A percentile compares a stretch with the other conserved stretches of the same genome.
Conservation (phyloP, 768 basidiomycete species). For the Amanita pallidorosea region DNA sequence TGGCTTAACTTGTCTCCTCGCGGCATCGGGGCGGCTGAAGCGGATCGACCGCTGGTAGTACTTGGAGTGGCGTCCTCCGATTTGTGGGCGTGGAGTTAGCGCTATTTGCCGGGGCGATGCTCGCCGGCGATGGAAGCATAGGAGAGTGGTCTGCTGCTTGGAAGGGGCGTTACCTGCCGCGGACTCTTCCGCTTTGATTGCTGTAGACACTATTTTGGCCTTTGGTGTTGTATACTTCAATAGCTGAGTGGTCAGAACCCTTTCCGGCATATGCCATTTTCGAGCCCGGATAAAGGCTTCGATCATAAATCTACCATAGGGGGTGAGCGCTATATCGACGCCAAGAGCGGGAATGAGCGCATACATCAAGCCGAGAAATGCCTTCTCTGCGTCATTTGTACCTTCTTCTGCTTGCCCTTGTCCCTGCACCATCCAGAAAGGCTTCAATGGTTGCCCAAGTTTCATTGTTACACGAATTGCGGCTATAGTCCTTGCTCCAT, state of each 20-base stretch:
- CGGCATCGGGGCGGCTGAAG: conserved; percentile 17
- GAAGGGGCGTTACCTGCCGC: conserved; percentile 19
- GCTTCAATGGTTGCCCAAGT: conserved; percentile 63
- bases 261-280: conserved; percentile 21
- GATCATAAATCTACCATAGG: conserved; percentile 55
- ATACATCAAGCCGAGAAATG: conserved; percentile 76
- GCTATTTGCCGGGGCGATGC: conserved; percentile 55
- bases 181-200: conserved; percentile 23
- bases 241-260: conserved; percentile 28
- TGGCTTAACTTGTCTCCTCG: conserved; percentile 19
- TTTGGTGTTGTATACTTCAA: conserved; percentile 23
- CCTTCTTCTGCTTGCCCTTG: conserved; percentile 47
- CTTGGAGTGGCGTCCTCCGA: conserved; percentile 48
- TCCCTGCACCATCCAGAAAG: conserved; percentile 64
- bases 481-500: conserved; percentile 65
- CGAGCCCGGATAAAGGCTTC: conserved; percentile 58
- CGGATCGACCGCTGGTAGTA: conserved; percentile 20
- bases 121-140: conserved; percentile 75
- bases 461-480: conserved; percentile 41
- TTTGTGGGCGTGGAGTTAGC: conserved; percentile 70
- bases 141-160: conserved; percentile 35
- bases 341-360: conserved; percentile 19
- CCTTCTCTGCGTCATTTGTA: conserved; percentile 41
- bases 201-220: conserved; percentile 29
- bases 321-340: conserved; percentile 18